These are phyloP conservation scores for Condylostoma magnum DNA, from an alignment of 169 alveolate genomes.

Conservation along the genomic window DNA sequence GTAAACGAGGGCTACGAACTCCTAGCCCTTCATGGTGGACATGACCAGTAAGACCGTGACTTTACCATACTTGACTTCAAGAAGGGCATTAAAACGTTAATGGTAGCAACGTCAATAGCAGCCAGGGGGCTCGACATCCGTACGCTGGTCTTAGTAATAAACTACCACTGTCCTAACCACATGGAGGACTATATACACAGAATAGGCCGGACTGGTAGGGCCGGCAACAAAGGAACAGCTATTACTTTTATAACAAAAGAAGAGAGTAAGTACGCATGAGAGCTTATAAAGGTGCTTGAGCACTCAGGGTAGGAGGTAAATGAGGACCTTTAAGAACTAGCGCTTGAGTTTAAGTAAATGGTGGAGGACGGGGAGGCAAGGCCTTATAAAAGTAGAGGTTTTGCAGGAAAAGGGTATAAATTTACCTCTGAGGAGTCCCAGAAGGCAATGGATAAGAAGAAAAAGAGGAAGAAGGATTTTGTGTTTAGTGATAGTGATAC, in stretches of 20 bases:
- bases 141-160: conserved; percentile 93
- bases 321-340: conserved; percentile 77
- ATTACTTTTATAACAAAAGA: conserved; percentile 95
- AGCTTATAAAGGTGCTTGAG: conserved; percentile 89
- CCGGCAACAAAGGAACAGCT: conserved; percentile 97
- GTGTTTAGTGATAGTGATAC: conserved; percentile 32
- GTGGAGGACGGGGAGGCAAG: conserved; percentile 82
- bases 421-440: conserved; percentile 90
- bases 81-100: conserved; percentile 75
- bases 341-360: conserved; percentile 73
- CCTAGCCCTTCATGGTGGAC: conserved; percentile 96
- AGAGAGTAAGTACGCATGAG: conserved; percentile 92
- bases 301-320: conserved; percentile 86
- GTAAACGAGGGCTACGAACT: conserved; percentile 83
- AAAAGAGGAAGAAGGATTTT: conserved; percentile 77
- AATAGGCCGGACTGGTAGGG: conserved; percentile 99
- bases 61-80: conserved; percentile 92
- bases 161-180: conserved; percentile 97
- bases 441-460: conserved; percentile 83
- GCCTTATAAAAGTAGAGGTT: conserved; percentile 81
- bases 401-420: conserved; percentile 95
- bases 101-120: conserved; percentile 98
- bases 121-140: conserved; percentile 99
- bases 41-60: conserved; percentile 97
- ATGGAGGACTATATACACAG: conserved; percentile 99